Evolutionary conservation across 768 basidiomycete species (phyloP).

Genomic region (Termitomyces sp.): DNA sequence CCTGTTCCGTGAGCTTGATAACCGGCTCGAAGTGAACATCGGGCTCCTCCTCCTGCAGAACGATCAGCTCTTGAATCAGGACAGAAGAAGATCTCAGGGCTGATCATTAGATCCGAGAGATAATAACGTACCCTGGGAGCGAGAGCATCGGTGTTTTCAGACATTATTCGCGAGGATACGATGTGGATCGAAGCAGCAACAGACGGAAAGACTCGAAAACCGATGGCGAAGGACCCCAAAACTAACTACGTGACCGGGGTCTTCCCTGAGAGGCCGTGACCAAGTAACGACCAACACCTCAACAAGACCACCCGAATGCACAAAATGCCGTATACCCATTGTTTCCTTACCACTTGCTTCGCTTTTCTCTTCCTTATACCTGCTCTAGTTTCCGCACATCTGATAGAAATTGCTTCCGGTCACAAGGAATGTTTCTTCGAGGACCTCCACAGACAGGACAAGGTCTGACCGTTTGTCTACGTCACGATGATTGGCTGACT

Average conservation of each 20-base stretch:
- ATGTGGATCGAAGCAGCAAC: slow-evolving; percentile 16
- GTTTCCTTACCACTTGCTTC: slow-evolving; percentile 31
- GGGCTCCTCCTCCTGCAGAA: slow-evolving; percentile 63
- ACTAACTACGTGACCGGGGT: slow-evolving; percentile 15
- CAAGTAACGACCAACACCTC: not conserved
- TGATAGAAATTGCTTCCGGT: slow-evolving; percentile 70
- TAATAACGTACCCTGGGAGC: slow-evolving; percentile 59
- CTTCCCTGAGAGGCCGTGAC: slow-evolving; percentile 2
- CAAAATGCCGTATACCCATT: slow-evolving; percentile 26
- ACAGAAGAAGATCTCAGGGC: slow-evolving; percentile 3
- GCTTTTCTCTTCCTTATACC: slow-evolving; percentile 36
- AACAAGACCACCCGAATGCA: slow-evolving; percentile 6
- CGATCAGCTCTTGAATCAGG: slow-evolving; percentile 13
- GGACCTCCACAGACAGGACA: slow-evolving; percentile 87
- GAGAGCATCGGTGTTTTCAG: slow-evolving; percentile 58
- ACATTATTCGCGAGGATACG: slow-evolving; percentile 38
- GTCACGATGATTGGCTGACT: not conserved
- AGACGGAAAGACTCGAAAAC: slow-evolving; percentile 11
- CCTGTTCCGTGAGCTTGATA: slow-evolving; percentile 92
- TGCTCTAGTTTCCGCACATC: slow-evolving; percentile 50
- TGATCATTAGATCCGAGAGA: slow-evolving; percentile 11
- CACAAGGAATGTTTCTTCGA: slow-evolving; percentile 96
- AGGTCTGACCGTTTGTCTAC: slow-evolving; percentile 38
- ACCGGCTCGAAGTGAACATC: slow-evolving; percentile 96
- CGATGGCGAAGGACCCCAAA: slow-evolving; percentile 13